phyloP scores from a whole-genome alignment of 805 yeast genomes.

The Yarrowia sp. region DNA sequence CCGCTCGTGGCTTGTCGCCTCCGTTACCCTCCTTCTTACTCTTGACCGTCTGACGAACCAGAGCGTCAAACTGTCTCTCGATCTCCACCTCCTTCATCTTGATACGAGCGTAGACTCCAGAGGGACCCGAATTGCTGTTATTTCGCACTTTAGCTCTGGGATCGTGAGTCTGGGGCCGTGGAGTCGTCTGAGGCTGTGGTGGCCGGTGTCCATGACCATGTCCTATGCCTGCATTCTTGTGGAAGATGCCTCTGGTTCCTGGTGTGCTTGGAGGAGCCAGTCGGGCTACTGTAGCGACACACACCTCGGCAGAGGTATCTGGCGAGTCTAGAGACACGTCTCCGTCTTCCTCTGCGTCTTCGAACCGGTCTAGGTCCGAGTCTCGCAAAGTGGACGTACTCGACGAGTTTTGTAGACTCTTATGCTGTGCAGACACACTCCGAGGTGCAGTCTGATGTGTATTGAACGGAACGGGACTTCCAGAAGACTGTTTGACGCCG shows the following conservation, averaged over 20 bases:
- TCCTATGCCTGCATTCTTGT: conserved; percentile 29
- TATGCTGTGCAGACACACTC: background rate
- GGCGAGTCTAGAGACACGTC: conserved; percentile 26
- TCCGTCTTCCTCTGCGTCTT: conserved; percentile 26
- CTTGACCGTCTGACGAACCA: conserved; percentile 27
- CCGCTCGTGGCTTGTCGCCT: conserved; percentile 26
- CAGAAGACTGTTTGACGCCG: background rate
- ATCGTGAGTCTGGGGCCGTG: conserved; percentile 22
- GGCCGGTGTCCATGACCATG: conserved; percentile 14
- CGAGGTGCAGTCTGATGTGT: conserved; percentile 3
- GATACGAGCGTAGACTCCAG: conserved; percentile 32
- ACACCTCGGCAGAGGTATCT: conserved; percentile 19
- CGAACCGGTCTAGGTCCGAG: conserved; percentile 33
- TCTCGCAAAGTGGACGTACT: conserved; percentile 3
- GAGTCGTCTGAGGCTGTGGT: background rate
- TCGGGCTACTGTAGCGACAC: conserved; percentile 29
- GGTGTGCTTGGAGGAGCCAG: conserved; percentile 16
- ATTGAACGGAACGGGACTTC: background rate
- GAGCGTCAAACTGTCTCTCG: conserved; percentile 27
- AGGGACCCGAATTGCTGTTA: background rate
- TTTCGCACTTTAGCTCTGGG: conserved; percentile 9
- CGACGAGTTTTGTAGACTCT: conserved; percentile 6
- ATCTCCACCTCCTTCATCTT: conserved; percentile 35
- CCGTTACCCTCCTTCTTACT: conserved; percentile 31
- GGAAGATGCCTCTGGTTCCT: conserved; percentile 28